phyloP scores from a whole-genome alignment of 768 basidiomycete species.

The Mycena alexandri region DNA sequence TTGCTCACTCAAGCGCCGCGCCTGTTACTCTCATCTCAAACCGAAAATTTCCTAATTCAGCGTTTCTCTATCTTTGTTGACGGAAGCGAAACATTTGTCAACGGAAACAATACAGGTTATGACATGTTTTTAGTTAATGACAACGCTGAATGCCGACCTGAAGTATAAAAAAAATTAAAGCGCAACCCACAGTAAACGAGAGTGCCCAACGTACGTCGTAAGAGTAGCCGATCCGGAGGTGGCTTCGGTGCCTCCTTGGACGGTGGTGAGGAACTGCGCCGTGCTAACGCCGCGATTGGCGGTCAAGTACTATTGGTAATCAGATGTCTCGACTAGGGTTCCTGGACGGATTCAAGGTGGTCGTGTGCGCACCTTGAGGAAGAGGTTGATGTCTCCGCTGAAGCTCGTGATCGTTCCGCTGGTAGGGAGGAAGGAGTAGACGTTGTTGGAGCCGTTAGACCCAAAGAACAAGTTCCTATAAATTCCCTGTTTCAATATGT shows the following conservation, averaged over 20 bases:
- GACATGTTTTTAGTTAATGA: constrained; percentile 52
- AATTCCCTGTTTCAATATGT: background rate
- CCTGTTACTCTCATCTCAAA: too few relatives aligned
- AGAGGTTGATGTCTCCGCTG: constrained; percentile 64
- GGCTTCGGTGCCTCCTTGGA: constrained; percentile 75
- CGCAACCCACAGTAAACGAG: background rate
- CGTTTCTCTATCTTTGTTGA: too few relatives aligned
- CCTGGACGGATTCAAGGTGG: constrained; percentile 2
- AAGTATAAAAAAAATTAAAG: background rate
- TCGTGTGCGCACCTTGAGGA: constrained; percentile 57
- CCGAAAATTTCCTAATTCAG: too few relatives aligned
- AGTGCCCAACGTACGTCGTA: constrained; percentile 57
- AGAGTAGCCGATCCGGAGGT: constrained; percentile 69
- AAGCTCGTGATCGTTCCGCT: constrained; percentile 60
- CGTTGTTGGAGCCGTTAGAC: constrained; percentile 64
- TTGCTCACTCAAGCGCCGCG: too few relatives aligned
- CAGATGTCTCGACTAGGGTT: background rate
- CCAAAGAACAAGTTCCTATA: constrained; percentile 68
- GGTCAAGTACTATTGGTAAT: constrained; percentile 60
- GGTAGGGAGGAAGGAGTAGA: constrained; percentile 62
- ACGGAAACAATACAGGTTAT: too few relatives aligned
- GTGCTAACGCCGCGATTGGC: constrained; percentile 57
- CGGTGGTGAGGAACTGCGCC: constrained; percentile 69
- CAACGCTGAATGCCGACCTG: constrained; percentile 61
- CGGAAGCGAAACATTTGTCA: too few relatives aligned